Base-by-base conservation (phyloP, 257 asterid species). In the Nicotiana paniculata region DNA sequence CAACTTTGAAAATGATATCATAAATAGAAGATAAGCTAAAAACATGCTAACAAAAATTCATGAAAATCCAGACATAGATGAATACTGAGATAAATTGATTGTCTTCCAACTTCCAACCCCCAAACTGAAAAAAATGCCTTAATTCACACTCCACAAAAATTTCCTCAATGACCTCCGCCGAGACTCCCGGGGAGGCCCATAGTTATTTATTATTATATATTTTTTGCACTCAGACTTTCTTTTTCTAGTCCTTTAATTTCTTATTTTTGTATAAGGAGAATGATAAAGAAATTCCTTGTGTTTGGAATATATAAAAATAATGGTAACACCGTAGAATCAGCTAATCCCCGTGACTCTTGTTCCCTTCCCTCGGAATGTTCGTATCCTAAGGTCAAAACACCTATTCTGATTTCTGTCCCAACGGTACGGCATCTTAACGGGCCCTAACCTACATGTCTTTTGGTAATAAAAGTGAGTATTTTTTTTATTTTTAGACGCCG, bases 81-180 rank as follows among this genome's bases (percentile, higher is more conserved):
- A 79, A 62, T 24, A 43, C 30, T 79, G 62, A 61, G 37, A 37
- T 63, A 74, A 21, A 43, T 55, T 75, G 80, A 43, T 55, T 48
- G 61, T 46, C 59, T 54, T 74, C 24, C 39, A 66, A 59, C 64
- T 18, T 58, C 64, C 64, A 64, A 75, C 21, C 59, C 43, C 24
- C 26, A 33, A 77, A 16, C 48, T 13, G 30, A 16, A 28, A 76
- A 48, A 76, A 53, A 3, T 76, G 48, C 8, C 82, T 79, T 79
- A 79, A 62, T 37, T 79, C 15, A 79, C 72, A 79, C 82, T 58
- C 82, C 55, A 62, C 35, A 9, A 39, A 32, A 32, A 1, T 33
- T 30, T 37, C 33, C 64, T 79, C 84, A 88, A 81, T 85, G 82
- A 86, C 86, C 79, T 83, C 86, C 91, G 97, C 91, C 97, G 97